Percentiles rank a stretch among this genome's conserved stretches.
Conservation (phyloP, 768 basidiomycete species). For the Agaricus subrufescens region DNA sequence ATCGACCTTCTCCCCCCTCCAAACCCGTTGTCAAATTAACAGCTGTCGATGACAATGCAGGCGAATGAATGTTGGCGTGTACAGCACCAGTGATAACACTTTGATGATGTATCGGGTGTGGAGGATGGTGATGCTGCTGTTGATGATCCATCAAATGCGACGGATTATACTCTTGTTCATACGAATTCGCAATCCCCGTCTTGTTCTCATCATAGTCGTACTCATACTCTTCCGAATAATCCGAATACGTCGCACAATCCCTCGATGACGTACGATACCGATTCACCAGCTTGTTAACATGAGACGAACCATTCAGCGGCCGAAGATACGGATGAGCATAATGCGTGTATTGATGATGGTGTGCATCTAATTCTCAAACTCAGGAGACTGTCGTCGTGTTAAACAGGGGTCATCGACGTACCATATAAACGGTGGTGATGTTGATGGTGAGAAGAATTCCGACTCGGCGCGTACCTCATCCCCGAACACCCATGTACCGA, state of each 20-base stretch:
- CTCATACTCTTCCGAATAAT: neutral
- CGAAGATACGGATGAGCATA: neutral
- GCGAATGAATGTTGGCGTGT: too few relatives aligned
- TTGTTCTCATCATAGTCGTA: neutral
- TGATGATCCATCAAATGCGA: too few relatives aligned
- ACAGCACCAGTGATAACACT: too few relatives aligned
- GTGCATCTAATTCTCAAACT: too few relatives aligned
- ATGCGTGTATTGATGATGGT: neutral
- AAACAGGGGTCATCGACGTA: neutral
- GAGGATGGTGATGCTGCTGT: too few relatives aligned
- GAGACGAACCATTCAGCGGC: neutral
- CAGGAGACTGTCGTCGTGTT: too few relatives aligned
- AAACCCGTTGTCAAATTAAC: too few relatives aligned
- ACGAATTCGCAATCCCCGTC: neutral
- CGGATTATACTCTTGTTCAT: neutral
- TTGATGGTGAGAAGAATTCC: neutral
- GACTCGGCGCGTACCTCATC: neutral
- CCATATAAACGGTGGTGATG: neutral
- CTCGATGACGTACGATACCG: neutral
- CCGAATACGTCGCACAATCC: neutral
- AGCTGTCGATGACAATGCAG: too few relatives aligned
- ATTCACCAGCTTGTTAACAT: too few relatives aligned
- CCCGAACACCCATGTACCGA: neutral
- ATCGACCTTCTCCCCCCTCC: too few relatives aligned
- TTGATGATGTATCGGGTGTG: conserved; percentile 8